Percentiles rank a stretch among this genome's conserved stretches.
phyloP scores from a whole-genome alignment of 2,329 filamentous ascomycete species.

The Monascus ruber region DNA sequence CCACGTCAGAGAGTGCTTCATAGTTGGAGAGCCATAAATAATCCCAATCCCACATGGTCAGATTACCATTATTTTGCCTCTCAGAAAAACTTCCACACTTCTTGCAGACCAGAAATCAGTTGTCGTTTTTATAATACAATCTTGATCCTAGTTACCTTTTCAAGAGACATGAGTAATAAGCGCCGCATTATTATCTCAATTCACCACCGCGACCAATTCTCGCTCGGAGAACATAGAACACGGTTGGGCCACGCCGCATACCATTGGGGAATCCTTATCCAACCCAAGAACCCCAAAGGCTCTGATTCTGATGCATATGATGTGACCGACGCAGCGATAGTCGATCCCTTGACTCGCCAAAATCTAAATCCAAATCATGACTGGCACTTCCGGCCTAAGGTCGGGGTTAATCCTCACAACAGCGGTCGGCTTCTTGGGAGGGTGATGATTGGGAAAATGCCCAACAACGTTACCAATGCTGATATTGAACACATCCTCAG shows the following conservation, averaged over 20 bases:
- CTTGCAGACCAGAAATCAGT: too few relatives aligned
- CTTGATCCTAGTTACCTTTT: too few relatives aligned
- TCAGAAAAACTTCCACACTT: too few relatives aligned
- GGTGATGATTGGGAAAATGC: conserved; percentile 7
- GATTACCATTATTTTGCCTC: too few relatives aligned
- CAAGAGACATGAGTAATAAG: conserved; percentile 2
- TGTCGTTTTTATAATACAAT: too few relatives aligned
- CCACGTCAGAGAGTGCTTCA: too few relatives aligned
- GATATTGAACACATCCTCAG: not conserved
- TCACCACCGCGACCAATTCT: conserved; percentile 2
- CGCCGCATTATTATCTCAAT: conserved; percentile 3
- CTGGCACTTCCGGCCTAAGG: conserved; percentile 5
- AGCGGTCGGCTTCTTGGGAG: conserved; percentile 3
- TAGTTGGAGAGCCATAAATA: too few relatives aligned
- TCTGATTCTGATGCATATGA: conserved; percentile 5
- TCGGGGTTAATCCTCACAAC: conserved; percentile 1
- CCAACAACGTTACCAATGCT: conserved; percentile 1
- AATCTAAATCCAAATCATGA: conserved; percentile 3
- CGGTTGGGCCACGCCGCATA: conserved; percentile 5
- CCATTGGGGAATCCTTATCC: conserved; percentile 9
- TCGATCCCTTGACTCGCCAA: not conserved
- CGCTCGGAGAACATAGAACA: conserved; percentile 1
- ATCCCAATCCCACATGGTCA: too few relatives aligned
- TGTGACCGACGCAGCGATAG: conserved; percentile 4
- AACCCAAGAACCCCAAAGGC: conserved; percentile 2